These are phyloP conservation scores for Tuber magnatum DNA, from an alignment of 495 filamentous ascomycete genomes.

Conservation along the genomic window DNA sequence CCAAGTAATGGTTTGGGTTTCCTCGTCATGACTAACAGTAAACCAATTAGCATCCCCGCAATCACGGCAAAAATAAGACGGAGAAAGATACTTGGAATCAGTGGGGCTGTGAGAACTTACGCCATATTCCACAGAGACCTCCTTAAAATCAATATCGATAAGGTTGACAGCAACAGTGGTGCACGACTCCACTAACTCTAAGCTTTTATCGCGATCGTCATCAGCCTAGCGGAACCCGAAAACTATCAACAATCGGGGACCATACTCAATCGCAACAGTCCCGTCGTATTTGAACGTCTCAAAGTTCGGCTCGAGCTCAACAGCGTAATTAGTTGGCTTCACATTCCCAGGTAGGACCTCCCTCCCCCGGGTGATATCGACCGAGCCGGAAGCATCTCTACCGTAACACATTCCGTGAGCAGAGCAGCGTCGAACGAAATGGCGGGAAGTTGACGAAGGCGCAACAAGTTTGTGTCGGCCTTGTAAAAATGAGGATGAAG, in stretches of 20 bases:
- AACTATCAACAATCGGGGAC: background rate
- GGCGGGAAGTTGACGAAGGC: slow-evolving; percentile 22
- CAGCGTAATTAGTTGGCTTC: slow-evolving; percentile 60
- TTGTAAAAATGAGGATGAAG: slow-evolving; percentile 12
- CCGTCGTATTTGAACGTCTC: slow-evolving; percentile 64
- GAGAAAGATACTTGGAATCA: slow-evolving; percentile 40
- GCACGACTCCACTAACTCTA: slow-evolving; percentile 79
- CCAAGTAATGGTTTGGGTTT: slow-evolving; percentile 58
- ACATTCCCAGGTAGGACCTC: slow-evolving; percentile 60
- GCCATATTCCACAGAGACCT: slow-evolving; percentile 56
- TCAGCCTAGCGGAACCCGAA: background rate
- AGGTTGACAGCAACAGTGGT: slow-evolving; percentile 82
- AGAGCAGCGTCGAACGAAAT: slow-evolving; percentile 38
- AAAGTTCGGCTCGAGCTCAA: slow-evolving; percentile 68
- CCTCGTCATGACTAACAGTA: slow-evolving; percentile 50
- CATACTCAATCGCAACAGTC: slow-evolving; percentile 56
- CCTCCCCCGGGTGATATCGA: slow-evolving; percentile 44
- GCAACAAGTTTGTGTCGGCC: background rate
- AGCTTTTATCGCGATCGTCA: slow-evolving; percentile 33
- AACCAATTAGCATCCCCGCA: slow-evolving; percentile 1
- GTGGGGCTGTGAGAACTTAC: slow-evolving; percentile 40
- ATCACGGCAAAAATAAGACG: background rate
- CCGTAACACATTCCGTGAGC: slow-evolving; percentile 37
- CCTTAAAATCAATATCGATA: slow-evolving; percentile 75
- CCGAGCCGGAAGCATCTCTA: slow-evolving; percentile 32